Conservation (phyloP, 1,284 basidiomycete genomes). For the Ceratobasidium sp. region DNA sequence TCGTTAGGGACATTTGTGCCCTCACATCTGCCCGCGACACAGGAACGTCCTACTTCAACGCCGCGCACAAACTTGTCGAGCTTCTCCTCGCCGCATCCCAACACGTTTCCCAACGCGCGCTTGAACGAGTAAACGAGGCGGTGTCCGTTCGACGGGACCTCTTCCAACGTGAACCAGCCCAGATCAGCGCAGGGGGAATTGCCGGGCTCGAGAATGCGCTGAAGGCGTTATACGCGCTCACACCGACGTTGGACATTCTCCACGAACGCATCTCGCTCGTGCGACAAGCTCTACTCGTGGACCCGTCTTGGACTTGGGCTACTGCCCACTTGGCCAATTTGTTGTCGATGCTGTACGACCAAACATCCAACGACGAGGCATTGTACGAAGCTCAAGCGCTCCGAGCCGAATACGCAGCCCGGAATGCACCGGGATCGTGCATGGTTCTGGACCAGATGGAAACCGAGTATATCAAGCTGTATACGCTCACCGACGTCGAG, state of each 20-base stretch:
- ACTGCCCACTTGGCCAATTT: not conserved
- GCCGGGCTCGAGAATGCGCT: not conserved
- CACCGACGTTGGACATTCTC: not conserved
- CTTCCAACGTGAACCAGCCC: too few relatives aligned
- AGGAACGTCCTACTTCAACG: too few relatives aligned
- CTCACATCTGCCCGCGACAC: too few relatives aligned
- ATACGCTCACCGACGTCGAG: not conserved
- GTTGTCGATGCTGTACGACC: not conserved
- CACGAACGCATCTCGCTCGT: not conserved
- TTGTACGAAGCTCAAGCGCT: slow-evolving; percentile 10
- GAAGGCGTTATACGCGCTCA: not conserved
- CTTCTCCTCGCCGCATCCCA: not conserved
- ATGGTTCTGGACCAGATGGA: slow-evolving; percentile 7
- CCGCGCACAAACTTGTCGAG: slow-evolving; percentile 1
- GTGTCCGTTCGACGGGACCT: not conserved
- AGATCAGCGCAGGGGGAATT: too few relatives aligned
- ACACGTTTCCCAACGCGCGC: not conserved
- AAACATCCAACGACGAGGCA: not conserved
- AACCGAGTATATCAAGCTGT: not conserved
- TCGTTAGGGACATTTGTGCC: too few relatives aligned
- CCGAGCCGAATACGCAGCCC: not conserved
- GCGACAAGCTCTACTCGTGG: not conserved
- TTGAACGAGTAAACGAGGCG: too few relatives aligned
- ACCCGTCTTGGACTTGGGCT: not conserved
- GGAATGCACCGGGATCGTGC: not conserved